Evolutionary conservation across 1,284 basidiomycete species (phyloP).

Genomic region (Ganoderma sp.): DNA sequence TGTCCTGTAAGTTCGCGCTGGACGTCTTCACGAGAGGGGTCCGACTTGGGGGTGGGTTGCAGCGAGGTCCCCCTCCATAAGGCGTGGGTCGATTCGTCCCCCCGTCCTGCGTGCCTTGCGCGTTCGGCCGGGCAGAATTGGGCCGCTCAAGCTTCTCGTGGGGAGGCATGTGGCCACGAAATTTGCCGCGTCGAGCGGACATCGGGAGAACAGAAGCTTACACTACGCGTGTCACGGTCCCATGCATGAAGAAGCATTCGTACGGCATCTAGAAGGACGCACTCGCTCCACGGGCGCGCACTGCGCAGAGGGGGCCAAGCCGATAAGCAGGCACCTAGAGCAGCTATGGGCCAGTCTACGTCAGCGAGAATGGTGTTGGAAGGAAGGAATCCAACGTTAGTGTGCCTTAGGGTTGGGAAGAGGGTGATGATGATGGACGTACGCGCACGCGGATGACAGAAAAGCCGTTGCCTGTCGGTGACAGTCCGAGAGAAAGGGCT

Average conservation of each 20-base stretch:
- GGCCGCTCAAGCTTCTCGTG: conserved; percentile 5
- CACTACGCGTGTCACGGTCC: background rate
- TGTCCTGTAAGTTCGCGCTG: background rate
- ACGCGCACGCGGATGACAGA: no score
- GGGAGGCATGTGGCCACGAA: background rate
- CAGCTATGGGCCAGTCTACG: background rate
- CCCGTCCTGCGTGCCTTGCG: background rate
- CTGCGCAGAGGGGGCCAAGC: background rate
- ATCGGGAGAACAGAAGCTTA: background rate
- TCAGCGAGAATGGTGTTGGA: background rate
- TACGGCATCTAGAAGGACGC: background rate
- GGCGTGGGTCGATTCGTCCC: background rate
- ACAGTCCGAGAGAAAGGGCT: background rate
- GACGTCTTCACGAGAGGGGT: background rate
- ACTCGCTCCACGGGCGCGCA: conserved; percentile 1
- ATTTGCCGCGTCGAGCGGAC: background rate
- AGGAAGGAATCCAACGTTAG: background rate
- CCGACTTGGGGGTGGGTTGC: background rate
- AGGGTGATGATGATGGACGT: no score
- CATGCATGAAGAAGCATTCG: conserved; percentile 3
- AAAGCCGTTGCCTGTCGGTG: background rate
- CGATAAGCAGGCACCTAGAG: background rate
- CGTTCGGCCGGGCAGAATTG: background rate
- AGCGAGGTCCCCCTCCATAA: background rate
- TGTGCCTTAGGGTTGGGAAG: no score